phyloP scores from a whole-genome alignment of 352 stramenopile species.

The Blastocystis sp. region DNA sequence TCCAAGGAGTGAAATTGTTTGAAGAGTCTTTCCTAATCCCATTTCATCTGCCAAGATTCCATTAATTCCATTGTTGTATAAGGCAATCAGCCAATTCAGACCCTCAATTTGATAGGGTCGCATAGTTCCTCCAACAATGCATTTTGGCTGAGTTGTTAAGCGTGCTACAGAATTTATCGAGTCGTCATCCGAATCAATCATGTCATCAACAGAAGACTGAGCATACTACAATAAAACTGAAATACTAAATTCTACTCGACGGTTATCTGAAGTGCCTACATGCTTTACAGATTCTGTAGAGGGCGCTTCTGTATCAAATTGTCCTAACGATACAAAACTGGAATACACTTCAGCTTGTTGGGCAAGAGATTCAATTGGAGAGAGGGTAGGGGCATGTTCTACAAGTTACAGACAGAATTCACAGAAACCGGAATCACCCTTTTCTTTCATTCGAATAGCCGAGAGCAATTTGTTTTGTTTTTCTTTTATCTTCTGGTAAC shows the following conservation, averaged over 20 bases:
- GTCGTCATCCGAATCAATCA: neutral
- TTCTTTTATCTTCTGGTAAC: neutral
- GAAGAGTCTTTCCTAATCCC: slow-evolving; percentile 90
- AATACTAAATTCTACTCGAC: neutral
- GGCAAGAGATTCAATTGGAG: neutral
- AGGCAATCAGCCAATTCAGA: slow-evolving; percentile 97
- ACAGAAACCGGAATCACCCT: neutral
- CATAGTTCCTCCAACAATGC: slow-evolving; percentile 86
- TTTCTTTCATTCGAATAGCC: neutral
- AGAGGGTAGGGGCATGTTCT: neutral
- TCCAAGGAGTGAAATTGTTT: slow-evolving; percentile 93
- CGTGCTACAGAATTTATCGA: neutral
- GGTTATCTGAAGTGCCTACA: neutral
- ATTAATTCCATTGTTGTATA: slow-evolving; percentile 95
- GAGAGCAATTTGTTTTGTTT: neutral
- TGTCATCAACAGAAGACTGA: neutral
- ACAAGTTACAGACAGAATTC: neutral
- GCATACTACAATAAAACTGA: neutral
- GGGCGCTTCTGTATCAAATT: too few species aligned
- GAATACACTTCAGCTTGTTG: slow-evolving; percentile 22
- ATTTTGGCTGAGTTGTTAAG: slow-evolving; percentile 80
- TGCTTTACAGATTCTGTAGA: neutral
- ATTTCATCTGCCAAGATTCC: slow-evolving; percentile 94
- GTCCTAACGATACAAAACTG: neutral
- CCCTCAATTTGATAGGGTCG: slow-evolving; percentile 95